A percentile compares a stretch with the other conserved stretches of the same genome.
phyloP scores from a whole-genome alignment of 202 grass and related monocot species.

The Schoenoplectus triqueter region DNA sequence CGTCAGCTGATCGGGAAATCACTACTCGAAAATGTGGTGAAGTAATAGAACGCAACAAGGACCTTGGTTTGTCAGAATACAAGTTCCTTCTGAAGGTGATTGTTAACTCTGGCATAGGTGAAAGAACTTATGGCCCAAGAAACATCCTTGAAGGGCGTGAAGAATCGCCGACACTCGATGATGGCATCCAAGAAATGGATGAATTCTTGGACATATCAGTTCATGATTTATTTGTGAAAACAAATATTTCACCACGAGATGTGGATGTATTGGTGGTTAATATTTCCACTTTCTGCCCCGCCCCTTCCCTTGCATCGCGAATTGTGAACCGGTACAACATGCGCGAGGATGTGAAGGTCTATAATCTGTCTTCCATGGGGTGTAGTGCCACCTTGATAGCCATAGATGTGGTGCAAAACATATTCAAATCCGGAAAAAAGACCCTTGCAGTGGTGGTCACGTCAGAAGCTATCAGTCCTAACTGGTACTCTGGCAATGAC shows the following conservation, averaged over 20 bases:
- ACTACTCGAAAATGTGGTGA: constrained; percentile 39
- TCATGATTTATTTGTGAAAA: constrained; percentile 43
- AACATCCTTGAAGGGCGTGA: constrained; percentile 78
- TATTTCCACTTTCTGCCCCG: constrained; percentile 70
- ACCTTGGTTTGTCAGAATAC: constrained; percentile 64
- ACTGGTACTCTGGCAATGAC: constrained; percentile 93
- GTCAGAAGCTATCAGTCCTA: constrained; percentile 74
- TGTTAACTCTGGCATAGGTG: constrained; percentile 91
- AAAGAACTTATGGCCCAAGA: constrained; percentile 76
- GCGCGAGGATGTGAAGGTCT: constrained; percentile 67
- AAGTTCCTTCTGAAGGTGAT: constrained; percentile 91
- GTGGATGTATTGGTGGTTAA: constrained; percentile 76
- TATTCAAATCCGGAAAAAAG: constrained; percentile 43
- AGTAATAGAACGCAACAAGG: constrained; percentile 56
- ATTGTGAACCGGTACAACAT: constrained; percentile 45
- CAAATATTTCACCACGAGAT: constrained; percentile 34
- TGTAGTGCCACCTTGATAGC: constrained; percentile 82
- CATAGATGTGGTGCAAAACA: constrained; percentile 66
- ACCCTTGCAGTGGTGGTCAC: constrained; percentile 61
- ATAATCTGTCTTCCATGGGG: constrained; percentile 87
- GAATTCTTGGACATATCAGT: constrained; percentile 56
- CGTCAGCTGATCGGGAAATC: constrained; percentile 32
- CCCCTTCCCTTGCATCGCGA: constrained; percentile 53
- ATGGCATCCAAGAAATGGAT: constrained; percentile 76
- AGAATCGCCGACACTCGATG: constrained; percentile 51